Conservation (phyloP, 208 protist genomes). For the Crithidia expoeki region DNA sequence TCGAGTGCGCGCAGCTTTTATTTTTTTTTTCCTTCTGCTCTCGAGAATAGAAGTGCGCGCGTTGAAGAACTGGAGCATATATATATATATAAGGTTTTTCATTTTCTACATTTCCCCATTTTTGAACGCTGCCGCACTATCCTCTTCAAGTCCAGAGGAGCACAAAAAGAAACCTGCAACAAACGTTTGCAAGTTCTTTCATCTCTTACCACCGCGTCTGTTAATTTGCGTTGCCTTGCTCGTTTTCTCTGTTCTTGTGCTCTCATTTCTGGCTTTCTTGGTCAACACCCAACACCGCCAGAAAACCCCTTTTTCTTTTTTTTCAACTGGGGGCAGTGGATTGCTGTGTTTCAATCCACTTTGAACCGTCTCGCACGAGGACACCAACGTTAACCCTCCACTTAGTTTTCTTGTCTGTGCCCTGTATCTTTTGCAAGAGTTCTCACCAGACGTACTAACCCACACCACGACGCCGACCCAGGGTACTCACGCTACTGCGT, state of each 20-base stretch:
- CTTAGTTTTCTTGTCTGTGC: background rate
- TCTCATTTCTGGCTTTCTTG: background rate
- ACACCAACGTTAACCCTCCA: background rate
- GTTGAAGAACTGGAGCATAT: no score
- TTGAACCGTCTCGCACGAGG: background rate
- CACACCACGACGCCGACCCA: no score
- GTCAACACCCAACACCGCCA: background rate
- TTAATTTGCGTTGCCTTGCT: no score
- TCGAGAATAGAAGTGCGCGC: no score
- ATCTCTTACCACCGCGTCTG: background rate
- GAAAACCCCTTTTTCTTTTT: background rate
- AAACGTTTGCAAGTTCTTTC: no score
- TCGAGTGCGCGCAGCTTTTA: no score
- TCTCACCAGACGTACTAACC: background rate
- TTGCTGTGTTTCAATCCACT: slow-evolving; percentile 13
- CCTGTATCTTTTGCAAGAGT: background rate
- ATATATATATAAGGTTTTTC: no score
- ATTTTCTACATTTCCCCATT: no score
- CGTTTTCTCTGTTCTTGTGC: background rate
- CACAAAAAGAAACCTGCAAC: no score
- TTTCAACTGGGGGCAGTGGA: background rate
- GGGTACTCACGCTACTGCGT: no score
- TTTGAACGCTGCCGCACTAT: no score
- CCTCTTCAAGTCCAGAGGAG: no score
- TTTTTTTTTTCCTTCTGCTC: background rate